Conservation (phyloP, 2,329 filamentous ascomycete genomes). For the Fusarium foetens region DNA sequence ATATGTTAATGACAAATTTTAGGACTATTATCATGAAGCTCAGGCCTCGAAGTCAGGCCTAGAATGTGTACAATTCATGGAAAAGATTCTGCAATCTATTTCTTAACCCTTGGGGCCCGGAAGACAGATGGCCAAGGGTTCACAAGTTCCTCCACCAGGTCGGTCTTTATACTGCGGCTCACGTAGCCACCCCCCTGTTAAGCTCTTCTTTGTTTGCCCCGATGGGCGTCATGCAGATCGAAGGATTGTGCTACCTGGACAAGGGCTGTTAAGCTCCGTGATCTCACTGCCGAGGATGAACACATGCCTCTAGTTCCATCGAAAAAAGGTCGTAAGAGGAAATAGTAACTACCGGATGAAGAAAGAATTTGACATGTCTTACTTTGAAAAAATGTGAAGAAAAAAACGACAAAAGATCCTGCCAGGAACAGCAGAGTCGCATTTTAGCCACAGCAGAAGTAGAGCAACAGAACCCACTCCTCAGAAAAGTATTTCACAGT, state of each 20-base stretch:
- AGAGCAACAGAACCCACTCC: neutral
- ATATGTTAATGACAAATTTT: neutral
- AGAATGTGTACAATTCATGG: neutral
- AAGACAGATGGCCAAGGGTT: neutral
- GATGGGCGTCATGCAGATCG: neutral
- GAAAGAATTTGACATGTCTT: neutral
- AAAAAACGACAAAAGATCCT: neutral
- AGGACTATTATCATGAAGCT: neutral
- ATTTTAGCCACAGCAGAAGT: conserved; percentile 6
- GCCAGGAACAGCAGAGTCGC: conserved; percentile 6
- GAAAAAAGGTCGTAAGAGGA: neutral
- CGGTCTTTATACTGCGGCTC: neutral
- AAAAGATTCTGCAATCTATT: neutral
- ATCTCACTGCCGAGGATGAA: neutral
- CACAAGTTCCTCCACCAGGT: neutral
- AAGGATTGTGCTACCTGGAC: neutral
- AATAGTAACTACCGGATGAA: neutral
- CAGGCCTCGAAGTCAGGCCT: neutral
- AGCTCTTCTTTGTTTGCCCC: neutral
- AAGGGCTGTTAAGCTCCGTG: neutral
- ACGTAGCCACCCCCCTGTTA: neutral
- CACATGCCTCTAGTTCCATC: neutral
- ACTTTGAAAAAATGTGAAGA: neutral
- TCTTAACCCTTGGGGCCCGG: neutral
- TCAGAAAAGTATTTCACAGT: neutral